Evolutionary conservation across 805 yeast species (phyloP).

Genomic region (Sugiyamaella lignohabitans): DNA sequence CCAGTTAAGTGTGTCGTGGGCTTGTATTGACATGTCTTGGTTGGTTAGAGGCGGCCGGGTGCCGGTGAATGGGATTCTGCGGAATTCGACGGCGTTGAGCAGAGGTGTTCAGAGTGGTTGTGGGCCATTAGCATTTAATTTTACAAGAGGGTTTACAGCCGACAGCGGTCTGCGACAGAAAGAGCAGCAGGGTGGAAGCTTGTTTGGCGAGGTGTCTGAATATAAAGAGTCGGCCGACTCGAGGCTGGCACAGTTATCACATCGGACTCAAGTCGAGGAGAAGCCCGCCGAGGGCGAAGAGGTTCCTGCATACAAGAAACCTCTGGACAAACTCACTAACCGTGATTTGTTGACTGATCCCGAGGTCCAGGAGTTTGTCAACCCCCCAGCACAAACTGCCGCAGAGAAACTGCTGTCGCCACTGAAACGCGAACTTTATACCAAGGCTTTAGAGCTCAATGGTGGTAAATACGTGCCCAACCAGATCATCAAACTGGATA

Average conservation of each 20-base stretch:
- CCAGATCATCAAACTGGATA: conserved; percentile 40
- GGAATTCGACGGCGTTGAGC: too few relatives aligned
- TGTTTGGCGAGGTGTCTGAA: conserved; percentile 19
- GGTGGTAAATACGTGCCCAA: conserved; percentile 58
- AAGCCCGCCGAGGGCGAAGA: conserved; percentile 3
- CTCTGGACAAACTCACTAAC: conserved; percentile 8
- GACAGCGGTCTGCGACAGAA: too few relatives aligned
- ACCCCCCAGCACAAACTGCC: conserved; percentile 49
- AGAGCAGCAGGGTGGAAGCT: conserved; percentile 11
- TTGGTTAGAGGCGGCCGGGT: background rate
- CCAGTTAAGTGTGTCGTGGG: too few relatives aligned
- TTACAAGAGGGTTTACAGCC: too few relatives aligned
- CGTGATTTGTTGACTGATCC: conserved; percentile 13
- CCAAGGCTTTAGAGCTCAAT: conserved; percentile 44
- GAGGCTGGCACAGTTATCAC: conserved; percentile 13
- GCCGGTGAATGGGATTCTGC: too few relatives aligned
- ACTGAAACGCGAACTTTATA: conserved; percentile 59
- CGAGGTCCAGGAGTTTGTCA: conserved; percentile 39
- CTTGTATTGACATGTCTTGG: too few relatives aligned
- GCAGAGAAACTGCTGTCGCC: conserved; percentile 58
- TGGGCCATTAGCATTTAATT: too few relatives aligned
- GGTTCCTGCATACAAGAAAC: background rate
- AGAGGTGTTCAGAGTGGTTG: too few relatives aligned
- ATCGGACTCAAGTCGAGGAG: conserved; percentile 1
- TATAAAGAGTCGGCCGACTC: conserved; percentile 14